Percentiles rank a stretch among this genome's conserved stretches.
phyloP scores from a whole-genome alignment of 768 basidiomycete species.

The Dentipellis sp. region DNA sequence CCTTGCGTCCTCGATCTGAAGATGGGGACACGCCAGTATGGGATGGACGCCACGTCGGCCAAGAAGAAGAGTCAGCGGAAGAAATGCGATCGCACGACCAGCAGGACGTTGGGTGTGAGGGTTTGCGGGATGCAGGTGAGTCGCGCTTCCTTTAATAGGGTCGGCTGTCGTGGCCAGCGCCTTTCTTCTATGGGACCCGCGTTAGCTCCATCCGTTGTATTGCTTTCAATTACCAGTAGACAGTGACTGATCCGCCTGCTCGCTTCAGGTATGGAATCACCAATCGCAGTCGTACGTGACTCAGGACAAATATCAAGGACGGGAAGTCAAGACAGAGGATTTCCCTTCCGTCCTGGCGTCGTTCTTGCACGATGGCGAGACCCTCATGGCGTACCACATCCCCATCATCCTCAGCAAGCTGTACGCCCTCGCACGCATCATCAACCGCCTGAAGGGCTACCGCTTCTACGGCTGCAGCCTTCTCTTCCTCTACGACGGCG shows the following conservation, averaged over 20 bases:
- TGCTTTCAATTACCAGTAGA: not conserved
- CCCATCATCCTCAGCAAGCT: constrained; percentile 86
- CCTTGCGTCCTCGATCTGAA: constrained; percentile 97
- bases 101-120: constrained; percentile 80
- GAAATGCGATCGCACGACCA: constrained; percentile 96
- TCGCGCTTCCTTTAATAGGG: constrained; percentile 10
- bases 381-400: constrained; percentile 83
- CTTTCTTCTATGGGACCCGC: not conserved
- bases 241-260: constrained; percentile 3
- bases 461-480: constrained; percentile 97
- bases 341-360: constrained; percentile 76
- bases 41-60: constrained; percentile 81
- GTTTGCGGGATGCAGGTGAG: constrained; percentile 99
- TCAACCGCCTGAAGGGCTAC: constrained; percentile 86
- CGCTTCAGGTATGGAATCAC: constrained; percentile 82
- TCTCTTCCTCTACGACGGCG: constrained; percentile 96
- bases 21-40: constrained; percentile 99
- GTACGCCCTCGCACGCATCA: constrained; percentile 87
- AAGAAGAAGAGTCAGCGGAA: constrained; percentile 99
- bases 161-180: not conserved
- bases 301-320: constrained; percentile 95
- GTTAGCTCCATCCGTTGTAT: not conserved
- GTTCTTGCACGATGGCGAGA: constrained; percentile 81
- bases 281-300: constrained; percentile 75
- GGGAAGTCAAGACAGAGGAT: constrained; percentile 79